Evolutionary conservation across 805 yeast genomes (phyloP), one percentile per base, ranked within the genome.

Genomic region (Kuraishia cidri): DNA sequence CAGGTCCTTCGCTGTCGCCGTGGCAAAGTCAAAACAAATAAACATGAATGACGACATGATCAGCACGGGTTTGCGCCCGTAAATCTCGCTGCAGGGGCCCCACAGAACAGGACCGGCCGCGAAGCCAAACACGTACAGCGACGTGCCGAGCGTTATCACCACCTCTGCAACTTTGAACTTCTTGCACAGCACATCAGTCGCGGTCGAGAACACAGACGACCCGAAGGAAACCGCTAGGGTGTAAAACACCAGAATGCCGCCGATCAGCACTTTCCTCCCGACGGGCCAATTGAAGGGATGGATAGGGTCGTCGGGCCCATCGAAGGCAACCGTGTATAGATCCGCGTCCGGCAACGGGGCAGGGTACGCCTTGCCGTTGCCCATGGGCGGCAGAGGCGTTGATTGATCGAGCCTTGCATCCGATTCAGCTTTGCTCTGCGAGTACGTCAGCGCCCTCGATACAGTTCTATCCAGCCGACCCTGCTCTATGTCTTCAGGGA

Each of bases 241-340:
- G 37, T 64, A 48, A 18, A 57, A 48, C n/a, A 77, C 77, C 26
- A 76, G 54, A 7, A 62, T 43, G 0, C 48, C 26, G 48, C 76
- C 65, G n/a, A 63, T 54, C 7, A 51, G 29, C 1, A 64, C 12
- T 46, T 77, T 80, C 37, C 57, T 64, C 26, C 35, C 44, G 25
- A 60, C 10, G 1, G 79, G 52, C 90, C 88, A 85, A 49, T 87
- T 86, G 48, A 76, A 78, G 0, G 96, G 95, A 51, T 78, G 85
- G 6, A 56, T 37, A 1, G 94, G 94, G 49, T 87, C 96, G 30
- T 75, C 64, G 1, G 79, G 78, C 0, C 95, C 94, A 48, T 81
- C 81, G 46, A 66, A 85, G 3, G 78, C 67, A 6, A 86, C 95
- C 8, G 72, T 64, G 49, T 76, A 86, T 1, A 60, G 60, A 14